Conservation (phyloP, 2,329 filamentous ascomycete genomes). For the Sphaerostilbella broomeana region DNA sequence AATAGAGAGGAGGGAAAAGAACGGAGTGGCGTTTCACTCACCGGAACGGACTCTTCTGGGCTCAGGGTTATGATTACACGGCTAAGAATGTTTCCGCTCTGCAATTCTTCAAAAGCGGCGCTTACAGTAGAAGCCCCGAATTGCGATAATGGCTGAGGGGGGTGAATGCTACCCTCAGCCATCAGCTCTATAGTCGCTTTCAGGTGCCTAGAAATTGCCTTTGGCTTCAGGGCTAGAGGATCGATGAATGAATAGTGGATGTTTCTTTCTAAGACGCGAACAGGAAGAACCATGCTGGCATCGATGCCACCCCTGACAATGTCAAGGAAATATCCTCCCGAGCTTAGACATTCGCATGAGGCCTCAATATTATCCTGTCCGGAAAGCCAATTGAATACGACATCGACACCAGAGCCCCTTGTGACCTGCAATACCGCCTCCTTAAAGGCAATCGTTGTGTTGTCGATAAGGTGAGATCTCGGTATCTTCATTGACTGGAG, state of each 20-base stretch:
- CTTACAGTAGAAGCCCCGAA: neutral
- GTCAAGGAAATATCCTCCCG: conserved; percentile 30
- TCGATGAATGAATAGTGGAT: conserved; percentile 16
- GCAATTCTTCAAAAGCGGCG: conserved; percentile 15
- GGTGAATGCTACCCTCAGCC: conserved; percentile 8
- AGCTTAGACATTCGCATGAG: conserved; percentile 30
- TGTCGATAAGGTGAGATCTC: conserved; percentile 26
- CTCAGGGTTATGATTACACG: neutral
- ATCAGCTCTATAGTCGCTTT: conserved; percentile 11
- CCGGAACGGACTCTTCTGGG: conserved; percentile 2
- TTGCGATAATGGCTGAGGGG: conserved; percentile 1
- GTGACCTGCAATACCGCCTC: conserved; percentile 23
- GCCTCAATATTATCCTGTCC: conserved; percentile 23
- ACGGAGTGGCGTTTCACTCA: conserved; percentile 5
- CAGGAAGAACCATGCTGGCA: conserved; percentile 7
- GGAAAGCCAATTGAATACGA: conserved; percentile 28
- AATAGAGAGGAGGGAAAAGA: too few relatives aligned
- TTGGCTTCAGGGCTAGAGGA: conserved; percentile 10
- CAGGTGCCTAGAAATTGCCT: conserved; percentile 5
- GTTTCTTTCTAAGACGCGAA: conserved; percentile 17
- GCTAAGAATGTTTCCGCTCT: conserved; percentile 3
- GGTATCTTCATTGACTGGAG: conserved; percentile 23
- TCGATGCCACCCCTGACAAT: conserved; percentile 28
- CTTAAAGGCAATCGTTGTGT: conserved; percentile 22
- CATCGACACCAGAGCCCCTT: conserved; percentile 25